These are phyloP conservation scores for Shiraia sp. DNA, from an alignment of 2,329 filamentous ascomycete species.

Conservation along the genomic window DNA sequence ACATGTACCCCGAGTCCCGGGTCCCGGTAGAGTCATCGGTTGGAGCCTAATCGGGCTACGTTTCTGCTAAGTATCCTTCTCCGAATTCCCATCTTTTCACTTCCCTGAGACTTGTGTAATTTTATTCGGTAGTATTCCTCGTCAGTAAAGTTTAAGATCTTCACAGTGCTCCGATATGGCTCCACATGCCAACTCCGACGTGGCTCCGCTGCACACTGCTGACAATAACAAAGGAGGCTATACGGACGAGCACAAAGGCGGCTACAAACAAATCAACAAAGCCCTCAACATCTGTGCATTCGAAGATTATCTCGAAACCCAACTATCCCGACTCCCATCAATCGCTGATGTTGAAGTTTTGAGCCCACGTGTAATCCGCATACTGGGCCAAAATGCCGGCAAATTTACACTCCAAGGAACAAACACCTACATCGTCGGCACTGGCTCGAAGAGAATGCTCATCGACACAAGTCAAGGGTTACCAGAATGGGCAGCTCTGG, in stretches of 20 bases:
- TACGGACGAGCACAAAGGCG: slow-evolving; percentile 25
- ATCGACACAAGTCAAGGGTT: slow-evolving; percentile 66
- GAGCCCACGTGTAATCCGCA: slow-evolving; percentile 48
- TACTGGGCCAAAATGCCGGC: slow-evolving; percentile 52
- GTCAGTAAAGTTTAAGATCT: too few species aligned
- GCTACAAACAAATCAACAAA: slow-evolving; percentile 55
- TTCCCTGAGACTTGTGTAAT: too few species aligned
- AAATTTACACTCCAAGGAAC: slow-evolving; percentile 59
- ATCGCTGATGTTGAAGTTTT: slow-evolving; percentile 49
- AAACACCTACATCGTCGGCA: slow-evolving; percentile 88
- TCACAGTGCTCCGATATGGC: too few species aligned
- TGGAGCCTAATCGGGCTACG: too few species aligned
- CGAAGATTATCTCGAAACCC: slow-evolving; percentile 52
- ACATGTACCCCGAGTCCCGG: too few species aligned
- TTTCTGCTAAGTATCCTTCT: too few species aligned
- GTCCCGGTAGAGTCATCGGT: too few species aligned
- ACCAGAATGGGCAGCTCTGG: slow-evolving; percentile 40
- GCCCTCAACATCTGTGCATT: slow-evolving; percentile 53
- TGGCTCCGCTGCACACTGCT: too few species aligned
- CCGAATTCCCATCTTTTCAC: too few species aligned
- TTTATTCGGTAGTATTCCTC: too few species aligned
- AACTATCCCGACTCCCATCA: slow-evolving; percentile 43
- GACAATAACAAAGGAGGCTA: too few species aligned
- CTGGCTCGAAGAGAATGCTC: slow-evolving; percentile 71
- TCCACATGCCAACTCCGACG: too few species aligned